Evolutionary conservation across 2,329 filamentous ascomycete genomes (phyloP).

Genomic region (Colletotrichum karsti): DNA sequence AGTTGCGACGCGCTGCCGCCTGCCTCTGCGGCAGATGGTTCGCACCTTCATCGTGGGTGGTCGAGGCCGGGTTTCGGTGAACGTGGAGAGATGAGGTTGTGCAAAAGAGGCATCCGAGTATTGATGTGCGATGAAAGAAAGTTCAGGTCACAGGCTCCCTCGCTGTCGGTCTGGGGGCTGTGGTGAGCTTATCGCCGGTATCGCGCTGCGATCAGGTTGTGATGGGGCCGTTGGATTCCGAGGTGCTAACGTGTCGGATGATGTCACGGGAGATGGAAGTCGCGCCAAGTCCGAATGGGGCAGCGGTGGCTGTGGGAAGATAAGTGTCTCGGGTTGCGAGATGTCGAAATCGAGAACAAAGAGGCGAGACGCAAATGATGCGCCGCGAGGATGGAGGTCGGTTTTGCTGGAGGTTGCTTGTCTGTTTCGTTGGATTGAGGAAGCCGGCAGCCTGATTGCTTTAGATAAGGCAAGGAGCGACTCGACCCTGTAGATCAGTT

Average conservation of each 20-base stretch:
- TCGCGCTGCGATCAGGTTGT: conserved; percentile 19
- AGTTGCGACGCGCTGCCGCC: conserved; percentile 13
- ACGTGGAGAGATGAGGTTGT: conserved; percentile 3
- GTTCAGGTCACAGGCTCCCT: not conserved
- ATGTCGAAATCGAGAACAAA: not conserved
- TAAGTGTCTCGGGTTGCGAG: conserved; percentile 13
- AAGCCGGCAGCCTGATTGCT: conserved; percentile 19
- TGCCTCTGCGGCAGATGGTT: conserved; percentile 12
- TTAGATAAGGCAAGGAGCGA: conserved; percentile 24
- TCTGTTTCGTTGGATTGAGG: not conserved
- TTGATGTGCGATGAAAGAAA: not conserved
- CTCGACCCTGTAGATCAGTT: conserved; percentile 28
- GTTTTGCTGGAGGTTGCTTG: too few species aligned
- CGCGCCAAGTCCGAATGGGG: conserved; percentile 17
- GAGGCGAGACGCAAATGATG: conserved; percentile 9
- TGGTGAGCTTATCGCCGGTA: conserved; percentile 23
- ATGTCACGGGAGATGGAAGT: conserved; percentile 28
- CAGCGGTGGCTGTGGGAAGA: conserved; percentile 4
- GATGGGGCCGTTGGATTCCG: conserved; percentile 25
- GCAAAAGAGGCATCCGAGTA: conserved; percentile 7
- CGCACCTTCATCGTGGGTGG: conserved; percentile 32
- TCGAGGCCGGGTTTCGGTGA: conserved; percentile 12
- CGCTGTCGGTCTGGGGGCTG: not conserved
- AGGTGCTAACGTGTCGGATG: conserved; percentile 25
- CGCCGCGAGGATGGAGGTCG: not conserved